Evolutionary conservation across 2,329 filamentous ascomycete species (phyloP), one percentile per base, ranked within the genome.

Genomic region (Grosmannia huntii): DNA sequence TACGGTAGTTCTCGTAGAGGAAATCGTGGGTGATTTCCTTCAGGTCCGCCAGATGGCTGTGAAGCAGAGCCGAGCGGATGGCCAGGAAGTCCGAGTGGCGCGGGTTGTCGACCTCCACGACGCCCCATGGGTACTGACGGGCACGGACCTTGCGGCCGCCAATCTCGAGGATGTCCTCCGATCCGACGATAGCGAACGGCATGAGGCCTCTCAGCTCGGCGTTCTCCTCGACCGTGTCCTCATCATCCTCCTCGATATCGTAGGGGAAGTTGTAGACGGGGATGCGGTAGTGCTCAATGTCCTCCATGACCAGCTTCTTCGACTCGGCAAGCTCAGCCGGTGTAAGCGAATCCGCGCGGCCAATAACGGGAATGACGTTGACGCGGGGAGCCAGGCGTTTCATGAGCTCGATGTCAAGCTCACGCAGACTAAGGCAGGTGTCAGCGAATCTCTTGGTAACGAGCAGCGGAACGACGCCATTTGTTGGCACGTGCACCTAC

Each of bases 1-100:
- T 99, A 90, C 94, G 90, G 83, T 99, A 99, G 78, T 99, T 99
- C 74, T 99, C 94, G 77, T 99, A 99, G 64, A 99, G 79, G 86
- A 99, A 99, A 75, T 99, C 94, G 75, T 99, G 94, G 56, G 94
- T 99, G 71, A 99, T 99, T 75, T 99, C 94, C 85, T 99, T 99
- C 68, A 99, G 78, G 73, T 99, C 94, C 62, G 94, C 94, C 70
- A 99, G 78, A 79, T 99, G 94, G 76, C 90, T 96, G 81, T 99
- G 94, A 62, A 99, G 83, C 59, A 99, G 85, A 58, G 94, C 94
- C 60, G 91, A 96, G 71, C 94, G 87, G 70, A 99, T 96, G 64
- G 94, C 94, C 65, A 99, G 78, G 81, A 99, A 99, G 74, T 99
- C 94, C 53, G 91, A 96, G 79, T 99, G 94, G 69, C 94, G 89